Percentiles rank a stretch among this genome's conserved stretches.
phyloP scores from a whole-genome alignment of 2,329 filamentous ascomycete genomes.

The Fusarium liriodendri region DNA sequence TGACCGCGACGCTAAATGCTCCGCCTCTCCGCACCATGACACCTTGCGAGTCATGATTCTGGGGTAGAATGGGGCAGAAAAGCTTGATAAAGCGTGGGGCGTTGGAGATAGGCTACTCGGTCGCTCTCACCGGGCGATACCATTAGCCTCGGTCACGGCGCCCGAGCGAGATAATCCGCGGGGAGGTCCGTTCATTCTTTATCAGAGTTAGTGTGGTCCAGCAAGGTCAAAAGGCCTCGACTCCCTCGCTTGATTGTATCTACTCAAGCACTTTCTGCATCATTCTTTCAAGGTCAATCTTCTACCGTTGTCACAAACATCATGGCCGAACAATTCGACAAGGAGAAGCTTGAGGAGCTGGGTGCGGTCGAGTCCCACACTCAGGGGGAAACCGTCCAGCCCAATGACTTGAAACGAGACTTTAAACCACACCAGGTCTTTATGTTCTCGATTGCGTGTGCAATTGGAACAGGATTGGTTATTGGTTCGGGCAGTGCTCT shows the following conservation, averaged over 20 bases:
- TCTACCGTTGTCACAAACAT: neutral
- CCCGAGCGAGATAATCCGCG: neutral
- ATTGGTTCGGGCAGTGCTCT: slow-evolving; percentile 63
- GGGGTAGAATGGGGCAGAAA: neutral
- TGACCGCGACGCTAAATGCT: neutral
- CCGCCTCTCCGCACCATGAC: neutral
- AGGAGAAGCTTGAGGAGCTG: neutral
- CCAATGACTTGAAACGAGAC: slow-evolving; percentile 25
- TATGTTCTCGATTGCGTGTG: slow-evolving; percentile 54
- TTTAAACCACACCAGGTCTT: slow-evolving; percentile 46
- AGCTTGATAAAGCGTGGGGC: neutral
- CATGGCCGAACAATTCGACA: neutral
- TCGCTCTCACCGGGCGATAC: neutral
- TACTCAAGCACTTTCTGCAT: neutral
- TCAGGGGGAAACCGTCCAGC: neutral
- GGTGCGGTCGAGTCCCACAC: neutral
- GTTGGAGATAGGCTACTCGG: neutral
- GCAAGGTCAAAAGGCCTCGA: neutral
- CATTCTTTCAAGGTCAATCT: neutral
- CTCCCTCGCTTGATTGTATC: neutral
- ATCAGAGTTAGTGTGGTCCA: neutral
- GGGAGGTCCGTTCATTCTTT: neutral
- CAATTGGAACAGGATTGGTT: slow-evolving; percentile 57
- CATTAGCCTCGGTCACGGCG: neutral
- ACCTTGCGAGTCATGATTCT: neutral